phyloP scores from a whole-genome alignment of 2,329 filamentous ascomycete species.

The Drechslerella coelobrocha region DNA sequence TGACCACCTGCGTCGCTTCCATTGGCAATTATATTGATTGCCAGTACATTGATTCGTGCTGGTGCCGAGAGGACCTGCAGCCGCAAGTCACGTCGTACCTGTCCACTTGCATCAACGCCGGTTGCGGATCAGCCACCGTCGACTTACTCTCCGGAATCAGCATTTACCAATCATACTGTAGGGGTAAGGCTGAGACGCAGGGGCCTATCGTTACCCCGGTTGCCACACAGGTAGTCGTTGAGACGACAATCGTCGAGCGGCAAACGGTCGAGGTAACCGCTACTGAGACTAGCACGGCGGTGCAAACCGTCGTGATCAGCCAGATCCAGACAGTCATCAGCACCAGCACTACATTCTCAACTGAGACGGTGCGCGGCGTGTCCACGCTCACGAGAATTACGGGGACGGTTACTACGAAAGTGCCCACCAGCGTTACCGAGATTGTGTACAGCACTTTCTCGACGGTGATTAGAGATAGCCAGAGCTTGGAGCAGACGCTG shows the following conservation, averaged over 20 bases:
- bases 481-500: slow-evolving; percentile 22
- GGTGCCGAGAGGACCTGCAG: slow-evolving; percentile 36
- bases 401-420: slow-evolving; percentile 18
- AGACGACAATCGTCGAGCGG: slow-evolving; percentile 25
- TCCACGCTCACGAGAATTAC: slow-evolving; percentile 28
- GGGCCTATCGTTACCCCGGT: slow-evolving; percentile 28
- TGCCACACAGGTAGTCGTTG: slow-evolving; percentile 28
- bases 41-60: slow-evolving; percentile 17
- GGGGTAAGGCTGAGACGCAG: slow-evolving; percentile 7
- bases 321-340: slow-evolving; percentile 17
- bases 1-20: slow-evolving; percentile 26
- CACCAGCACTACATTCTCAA: slow-evolving; percentile 12
- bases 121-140: slow-evolving; percentile 7
- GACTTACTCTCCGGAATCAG: slow-evolving; percentile 32
- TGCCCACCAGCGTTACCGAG: slow-evolving; percentile 29
- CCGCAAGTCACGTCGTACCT: slow-evolving; percentile 27
- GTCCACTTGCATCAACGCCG: slow-evolving; percentile 24
- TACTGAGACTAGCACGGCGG: slow-evolving; percentile 10
- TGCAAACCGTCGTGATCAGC: slow-evolving; percentile 14
- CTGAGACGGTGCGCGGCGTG: slow-evolving; percentile 17
- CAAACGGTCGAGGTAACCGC: slow-evolving; percentile 19
- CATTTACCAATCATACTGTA: slow-evolving; percentile 40
- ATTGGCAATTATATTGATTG: slow-evolving; percentile 21
- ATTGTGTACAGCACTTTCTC: slow-evolving; percentile 34
- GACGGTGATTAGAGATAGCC: slow-evolving; percentile 17